Evolutionary conservation across 768 basidiomycete genomes (phyloP).

Genomic region (Leccinum obscurum): DNA sequence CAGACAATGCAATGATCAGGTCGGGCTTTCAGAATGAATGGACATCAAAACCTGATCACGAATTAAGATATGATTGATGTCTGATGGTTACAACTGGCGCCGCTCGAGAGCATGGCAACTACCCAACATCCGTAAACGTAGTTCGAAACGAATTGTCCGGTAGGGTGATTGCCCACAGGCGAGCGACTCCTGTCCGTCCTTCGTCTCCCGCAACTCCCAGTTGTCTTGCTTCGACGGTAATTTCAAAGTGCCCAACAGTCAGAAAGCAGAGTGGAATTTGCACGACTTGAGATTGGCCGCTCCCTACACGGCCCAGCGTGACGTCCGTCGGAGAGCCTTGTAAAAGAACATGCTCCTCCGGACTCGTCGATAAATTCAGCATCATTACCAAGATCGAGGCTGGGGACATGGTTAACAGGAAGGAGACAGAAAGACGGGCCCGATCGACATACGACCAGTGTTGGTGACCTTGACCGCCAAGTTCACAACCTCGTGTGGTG

Average conservation of each 20-base stretch:
- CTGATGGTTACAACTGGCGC: neutral
- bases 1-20: neutral
- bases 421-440: neutral
- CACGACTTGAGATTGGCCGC: slow-evolving; percentile 51
- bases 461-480: slow-evolving; percentile 61
- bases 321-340: slow-evolving; percentile 68
- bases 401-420: slow-evolving; percentile 29
- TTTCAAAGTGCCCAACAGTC: slow-evolving; percentile 61
- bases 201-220: slow-evolving; percentile 17
- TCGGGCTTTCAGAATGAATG: neutral
- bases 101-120: neutral
- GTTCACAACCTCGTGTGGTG: slow-evolving; percentile 62
- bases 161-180: slow-evolving; percentile 17
- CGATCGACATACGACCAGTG: slow-evolving; percentile 54
- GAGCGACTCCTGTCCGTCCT: slow-evolving; percentile 24
- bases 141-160: slow-evolving; percentile 9
- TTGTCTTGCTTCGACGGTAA: slow-evolving; percentile 39
- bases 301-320: slow-evolving; percentile 60
- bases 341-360: slow-evolving; percentile 63
- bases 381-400: slow-evolving; percentile 53
- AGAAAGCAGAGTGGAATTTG: slow-evolving; percentile 72
- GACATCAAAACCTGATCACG: neutral
- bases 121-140: neutral
- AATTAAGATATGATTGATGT: neutral
- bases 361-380: slow-evolving; percentile 54